Evolutionary conservation across 257 asterid species (phyloP), one percentile per base, ranked within the genome.

Genomic region (Paraleonurus japonicus): DNA sequence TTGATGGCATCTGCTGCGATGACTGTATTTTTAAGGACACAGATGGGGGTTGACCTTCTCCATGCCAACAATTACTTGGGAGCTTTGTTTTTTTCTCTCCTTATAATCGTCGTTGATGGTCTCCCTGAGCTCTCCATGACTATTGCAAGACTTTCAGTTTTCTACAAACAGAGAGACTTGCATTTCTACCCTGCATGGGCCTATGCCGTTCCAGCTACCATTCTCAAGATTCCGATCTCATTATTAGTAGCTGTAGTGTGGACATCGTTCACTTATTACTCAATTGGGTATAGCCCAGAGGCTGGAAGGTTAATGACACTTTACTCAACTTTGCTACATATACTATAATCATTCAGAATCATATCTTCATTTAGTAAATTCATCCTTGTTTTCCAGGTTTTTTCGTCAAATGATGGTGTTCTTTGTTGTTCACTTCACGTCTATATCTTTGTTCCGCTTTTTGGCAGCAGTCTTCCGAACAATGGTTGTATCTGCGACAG

Each of bases 111-210:
- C 65, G 19, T 78, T 22, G 84, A 80, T 76, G 85, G 86, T 41
- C 28, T 79, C 54, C 81, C 86, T 0, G 92, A 82, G 79, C 75
- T 85, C 61, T 61, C 84, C 5, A 51, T 83, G 75, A 85, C 84
- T 54, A 69, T 75, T 77, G 47, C 79, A 54, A 77, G 86, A 70
- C 87, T 87, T 70, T 71, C 84, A 22, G 79, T 82, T 65, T 86
- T 84, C 75, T 84, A 82, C 76, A 81, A 84, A 66, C 92, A 87
- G 59, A 79, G 83, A 13, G 83, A 84, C 60, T 72, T 72, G 20
- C 69, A 67, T 58, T 83, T 86, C 65, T 87, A 80, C 78, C 84
- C 85, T 11, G 84, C 89, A 10, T 87, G 89, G 89, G 88, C 88
- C 0, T 82, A 81, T 58, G 80, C 88, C 17, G 63, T 84, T 30